Percentiles rank a stretch among this genome's conserved stretches.
These are phyloP conservation scores for Pterocarpus santalinus DNA, from an alignment of 306 rosid species.

Conservation along the genomic window DNA sequence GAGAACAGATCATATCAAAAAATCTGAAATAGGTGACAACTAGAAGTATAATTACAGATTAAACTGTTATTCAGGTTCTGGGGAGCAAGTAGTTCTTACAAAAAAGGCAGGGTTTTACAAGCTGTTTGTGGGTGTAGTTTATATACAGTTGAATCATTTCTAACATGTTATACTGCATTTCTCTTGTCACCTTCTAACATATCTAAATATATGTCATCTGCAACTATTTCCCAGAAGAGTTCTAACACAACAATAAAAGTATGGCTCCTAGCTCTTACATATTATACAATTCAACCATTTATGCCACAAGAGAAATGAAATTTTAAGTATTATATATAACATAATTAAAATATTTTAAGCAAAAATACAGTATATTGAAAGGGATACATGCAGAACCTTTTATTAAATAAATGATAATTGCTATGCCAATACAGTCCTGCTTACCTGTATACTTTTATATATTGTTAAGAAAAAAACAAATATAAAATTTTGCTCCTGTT, in stretches of 20 bases:
- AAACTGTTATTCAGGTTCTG: constrained; percentile 11
- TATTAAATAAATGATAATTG: too few relatives aligned
- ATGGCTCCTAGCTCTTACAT: not conserved
- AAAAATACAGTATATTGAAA: too few relatives aligned
- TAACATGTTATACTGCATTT: not conserved
- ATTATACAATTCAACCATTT: not conserved
- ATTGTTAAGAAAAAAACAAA: too few relatives aligned
- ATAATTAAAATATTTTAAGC: too few relatives aligned
- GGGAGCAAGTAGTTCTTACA: constrained; percentile 1
- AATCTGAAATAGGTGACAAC: constrained; percentile 29
- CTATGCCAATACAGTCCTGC: too few relatives aligned
- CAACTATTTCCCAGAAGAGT: not conserved
- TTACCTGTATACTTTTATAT: too few relatives aligned
- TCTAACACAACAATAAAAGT: not conserved
- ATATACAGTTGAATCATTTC: constrained; percentile 5
- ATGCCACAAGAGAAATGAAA: too few relatives aligned
- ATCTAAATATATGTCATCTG: not conserved
- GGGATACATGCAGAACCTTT: too few relatives aligned
- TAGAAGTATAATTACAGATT: constrained; percentile 1
- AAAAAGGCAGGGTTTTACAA: not conserved
- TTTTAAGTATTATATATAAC: too few relatives aligned
- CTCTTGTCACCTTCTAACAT: too few relatives aligned
- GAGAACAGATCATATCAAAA: constrained; percentile 30
- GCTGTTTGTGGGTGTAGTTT: not conserved
- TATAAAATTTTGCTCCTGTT: too few relatives aligned